A percentile compares a stretch with the other conserved stretches of the same genome.
These are phyloP conservation scores for Acidiella bohemica DNA, from an alignment of 495 filamentous ascomycete species.

Conservation along the genomic window DNA sequence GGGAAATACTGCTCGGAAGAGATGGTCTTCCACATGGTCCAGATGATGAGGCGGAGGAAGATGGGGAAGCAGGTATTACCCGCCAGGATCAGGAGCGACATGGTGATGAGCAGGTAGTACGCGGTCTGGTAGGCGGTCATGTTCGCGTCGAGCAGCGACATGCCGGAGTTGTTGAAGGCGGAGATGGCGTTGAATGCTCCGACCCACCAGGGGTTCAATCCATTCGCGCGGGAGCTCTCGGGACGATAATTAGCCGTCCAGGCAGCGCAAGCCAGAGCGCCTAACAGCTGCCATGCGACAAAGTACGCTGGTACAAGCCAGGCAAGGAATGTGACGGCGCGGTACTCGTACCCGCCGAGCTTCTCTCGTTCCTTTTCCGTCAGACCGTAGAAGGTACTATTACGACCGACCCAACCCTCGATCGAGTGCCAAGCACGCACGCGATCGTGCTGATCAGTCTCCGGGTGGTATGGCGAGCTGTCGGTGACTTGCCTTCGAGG, in stretches of 20 bases:
- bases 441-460: not conserved
- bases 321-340: constrained; percentile 56
- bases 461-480: not conserved
- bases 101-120: constrained; percentile 60
- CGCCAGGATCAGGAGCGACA: constrained; percentile 64
- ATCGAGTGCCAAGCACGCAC: constrained; percentile 9
- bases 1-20: constrained; percentile 30
- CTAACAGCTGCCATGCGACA: constrained; percentile 55
- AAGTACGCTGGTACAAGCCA: constrained; percentile 65
- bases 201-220: constrained; percentile 57
- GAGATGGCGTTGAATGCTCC: constrained; percentile 58
- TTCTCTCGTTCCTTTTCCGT: constrained; percentile 52
- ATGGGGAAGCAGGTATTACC: constrained; percentile 74
- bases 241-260: constrained; percentile 53
- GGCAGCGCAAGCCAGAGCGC: constrained; percentile 55
- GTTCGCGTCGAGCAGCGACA: constrained; percentile 72
- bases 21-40: constrained; percentile 37
- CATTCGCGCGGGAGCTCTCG: constrained; percentile 47
- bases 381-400: constrained; percentile 60
- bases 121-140: constrained; percentile 55
- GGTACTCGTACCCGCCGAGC: constrained; percentile 70
- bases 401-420: constrained; percentile 44
- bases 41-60: constrained; percentile 65
- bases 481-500: not conserved
- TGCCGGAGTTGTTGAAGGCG: constrained; percentile 80